Base-by-base conservation (phyloP, 1,284 basidiomycete species). In the Anthracocystis panici-leucophaei region DNA sequence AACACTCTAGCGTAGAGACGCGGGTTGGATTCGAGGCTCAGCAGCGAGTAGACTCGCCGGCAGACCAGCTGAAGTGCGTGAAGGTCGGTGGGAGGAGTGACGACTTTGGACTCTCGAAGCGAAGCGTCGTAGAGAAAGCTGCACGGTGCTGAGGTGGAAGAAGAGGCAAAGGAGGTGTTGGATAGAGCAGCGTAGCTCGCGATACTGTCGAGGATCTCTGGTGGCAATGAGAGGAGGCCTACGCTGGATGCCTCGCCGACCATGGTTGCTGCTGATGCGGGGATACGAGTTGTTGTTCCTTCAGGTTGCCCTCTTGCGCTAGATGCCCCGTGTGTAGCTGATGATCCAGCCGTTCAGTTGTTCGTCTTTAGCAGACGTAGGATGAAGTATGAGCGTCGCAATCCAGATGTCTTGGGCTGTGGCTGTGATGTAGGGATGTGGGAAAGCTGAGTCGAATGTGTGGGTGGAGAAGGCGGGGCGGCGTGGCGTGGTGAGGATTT, bases 1-100 rank as follows among this genome's bases (percentile, higher is more conserved):
- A 84, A 84, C 40, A 83, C 75, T 18, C 72, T 54, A 0, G 82
- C 79, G 54, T 84, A 84, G 29, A 84, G 64, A 5, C 72, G 56
- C 14, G 81, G 76, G 46, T 82, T 83, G 35, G 56, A 42, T 5
- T 59, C n/a, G 29, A 73, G 31, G 53, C 65, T 77, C 54, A 84
- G 79, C 2, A 77, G 55, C 10, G 59, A 46, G 46, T 81, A 48
- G 14, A 81, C 50, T 16, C 56, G 77, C n/a, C 57, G 59, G 61
- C 77, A 81, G 12, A 74, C 65, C 18, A 81, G 56, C 16, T 78
- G 65, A 3, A 84, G 69, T 12, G 68, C 62, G 20, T 67, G 65
- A 9, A 83, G 68, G 44, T 72, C 74, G 20, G 55, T 44, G 1
- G 79, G 81, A 20, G 80, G 81, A 20, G 74, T 73, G 38, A 70